Percentiles rank a stretch among this genome's conserved stretches.
Conservation (phyloP, 768 basidiomycete genomes). For the Polyporus arcularius region DNA sequence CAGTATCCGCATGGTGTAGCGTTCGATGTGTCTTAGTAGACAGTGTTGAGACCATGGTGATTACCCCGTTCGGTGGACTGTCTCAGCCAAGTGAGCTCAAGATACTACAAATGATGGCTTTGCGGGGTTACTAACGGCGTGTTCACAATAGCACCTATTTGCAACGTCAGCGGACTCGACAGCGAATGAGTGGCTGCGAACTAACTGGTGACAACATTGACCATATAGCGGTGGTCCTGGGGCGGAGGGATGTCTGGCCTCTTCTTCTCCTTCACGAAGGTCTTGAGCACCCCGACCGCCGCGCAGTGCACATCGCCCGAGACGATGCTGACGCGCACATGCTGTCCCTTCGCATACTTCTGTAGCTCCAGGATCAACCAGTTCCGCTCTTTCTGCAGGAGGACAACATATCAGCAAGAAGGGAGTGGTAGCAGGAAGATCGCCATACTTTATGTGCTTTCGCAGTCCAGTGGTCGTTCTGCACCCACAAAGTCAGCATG, state of each 20-base stretch:
- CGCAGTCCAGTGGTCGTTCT: constrained; percentile 95
- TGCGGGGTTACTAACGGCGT: constrained; percentile 66
- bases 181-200: constrained; percentile 3
- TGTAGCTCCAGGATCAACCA: constrained; percentile 83
- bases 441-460: constrained; percentile 66
- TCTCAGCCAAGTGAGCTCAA: background rate
- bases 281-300: constrained; percentile 78
- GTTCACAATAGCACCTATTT: constrained; percentile 86
- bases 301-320: constrained; percentile 95
- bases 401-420: background rate
- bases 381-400: constrained; percentile 81
- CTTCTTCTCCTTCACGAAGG: constrained; percentile 53
- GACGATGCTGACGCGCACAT: constrained; percentile 79
- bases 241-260: constrained; percentile 49
- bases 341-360: constrained; percentile 59
- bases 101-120: background rate
- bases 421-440: background rate
- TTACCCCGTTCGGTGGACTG: constrained; percentile 68
- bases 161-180: background rate
- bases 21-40: constrained; percentile 85
- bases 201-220: constrained; percentile 82
- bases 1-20: constrained; percentile 78
- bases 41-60: constrained; percentile 78
- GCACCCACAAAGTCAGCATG: background rate
- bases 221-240: constrained; percentile 84